Conservation (phyloP, 1,139 yeast species). For the Geotrichum klebahnii region DNA sequence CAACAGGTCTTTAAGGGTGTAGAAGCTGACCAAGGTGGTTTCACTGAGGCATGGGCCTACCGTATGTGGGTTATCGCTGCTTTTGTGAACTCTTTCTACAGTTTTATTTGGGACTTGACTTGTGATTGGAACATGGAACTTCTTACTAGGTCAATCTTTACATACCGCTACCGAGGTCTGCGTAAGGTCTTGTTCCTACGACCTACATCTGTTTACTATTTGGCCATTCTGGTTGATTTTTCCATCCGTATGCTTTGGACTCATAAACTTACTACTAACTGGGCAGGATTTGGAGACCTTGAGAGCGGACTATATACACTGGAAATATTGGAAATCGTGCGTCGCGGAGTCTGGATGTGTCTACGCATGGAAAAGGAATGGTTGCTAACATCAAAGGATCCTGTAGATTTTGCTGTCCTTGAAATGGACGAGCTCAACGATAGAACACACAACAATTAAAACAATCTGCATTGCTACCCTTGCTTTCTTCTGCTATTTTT, state of each 20-base stretch:
- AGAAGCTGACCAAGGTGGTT: constrained; percentile 22
- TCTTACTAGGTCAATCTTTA: constrained; percentile 16
- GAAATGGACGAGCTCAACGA: not conserved
- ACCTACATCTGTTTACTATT: constrained; percentile 45
- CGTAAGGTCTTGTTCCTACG: constrained; percentile 16
- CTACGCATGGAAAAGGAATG: constrained; percentile 78
- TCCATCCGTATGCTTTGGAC: constrained; percentile 72
- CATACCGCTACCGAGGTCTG: constrained; percentile 23
- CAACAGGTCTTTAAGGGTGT: constrained; percentile 22
- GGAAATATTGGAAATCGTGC: constrained; percentile 66
- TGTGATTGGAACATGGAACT: constrained; percentile 85
- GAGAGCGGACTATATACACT: constrained; percentile 60
- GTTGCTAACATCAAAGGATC: constrained; percentile 21
- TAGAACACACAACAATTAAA: not conserved
- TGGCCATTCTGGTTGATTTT: constrained; percentile 58
- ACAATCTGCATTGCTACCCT: not conserved
- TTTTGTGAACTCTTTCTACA: constrained; percentile 64
- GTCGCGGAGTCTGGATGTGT: constrained; percentile 89
- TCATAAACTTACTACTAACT: constrained; percentile 44
- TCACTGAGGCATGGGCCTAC: constrained; percentile 32
- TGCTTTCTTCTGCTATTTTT: constrained; percentile 8
- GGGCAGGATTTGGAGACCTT: constrained; percentile 40
- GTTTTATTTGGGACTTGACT: constrained; percentile 82
- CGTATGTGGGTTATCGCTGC: constrained; percentile 52
- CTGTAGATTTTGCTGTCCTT: not conserved